Conservation (phyloP, 257 asterid genomes). For the Verbena officinalis region DNA sequence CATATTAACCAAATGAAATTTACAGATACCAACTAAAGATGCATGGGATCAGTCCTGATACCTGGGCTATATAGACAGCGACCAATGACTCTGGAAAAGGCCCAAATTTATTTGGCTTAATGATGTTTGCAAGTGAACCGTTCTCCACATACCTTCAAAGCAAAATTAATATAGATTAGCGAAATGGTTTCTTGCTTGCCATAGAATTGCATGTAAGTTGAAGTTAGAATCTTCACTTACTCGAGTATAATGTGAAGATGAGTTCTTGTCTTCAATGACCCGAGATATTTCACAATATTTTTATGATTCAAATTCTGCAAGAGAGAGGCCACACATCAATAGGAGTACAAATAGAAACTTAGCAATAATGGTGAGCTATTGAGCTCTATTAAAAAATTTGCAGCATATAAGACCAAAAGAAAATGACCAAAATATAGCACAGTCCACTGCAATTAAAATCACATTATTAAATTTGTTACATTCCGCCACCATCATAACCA, state of each 20-base stretch:
- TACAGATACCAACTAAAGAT: constrained; percentile 19
- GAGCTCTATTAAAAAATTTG: constrained; percentile 4
- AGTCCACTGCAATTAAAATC: constrained; percentile 11
- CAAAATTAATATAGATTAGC: constrained; percentile 14
- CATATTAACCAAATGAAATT: constrained; percentile 26
- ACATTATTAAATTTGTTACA: background rate
- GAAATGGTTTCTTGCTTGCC: constrained; percentile 1
- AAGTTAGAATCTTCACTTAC: constrained; percentile 48
- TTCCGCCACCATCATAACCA: constrained; percentile 14
- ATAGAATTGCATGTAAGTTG: constrained; percentile 17
- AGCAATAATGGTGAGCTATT: constrained; percentile 3
- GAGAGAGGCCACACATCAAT: constrained; percentile 31
- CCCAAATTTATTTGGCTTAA: constrained; percentile 97
- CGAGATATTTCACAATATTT: constrained; percentile 93
- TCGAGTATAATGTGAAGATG: constrained; percentile 98
- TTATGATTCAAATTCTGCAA: constrained; percentile 95
- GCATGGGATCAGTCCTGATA: constrained; percentile 36
- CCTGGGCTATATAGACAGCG: constrained; percentile 97
- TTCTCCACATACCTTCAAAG: constrained; percentile 89
- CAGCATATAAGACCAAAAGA: constrained; percentile 2
- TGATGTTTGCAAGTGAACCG: constrained; percentile 96
- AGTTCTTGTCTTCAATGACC: constrained; percentile 91
- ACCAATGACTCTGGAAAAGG: constrained; percentile 99
- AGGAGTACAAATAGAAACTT: constrained; percentile 23
- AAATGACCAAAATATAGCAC: constrained; percentile 11